These are phyloP conservation scores for Radiomyces spectabilis DNA, from an alignment of 192 early-diverging fungal genomes.

Conservation along the genomic window DNA sequence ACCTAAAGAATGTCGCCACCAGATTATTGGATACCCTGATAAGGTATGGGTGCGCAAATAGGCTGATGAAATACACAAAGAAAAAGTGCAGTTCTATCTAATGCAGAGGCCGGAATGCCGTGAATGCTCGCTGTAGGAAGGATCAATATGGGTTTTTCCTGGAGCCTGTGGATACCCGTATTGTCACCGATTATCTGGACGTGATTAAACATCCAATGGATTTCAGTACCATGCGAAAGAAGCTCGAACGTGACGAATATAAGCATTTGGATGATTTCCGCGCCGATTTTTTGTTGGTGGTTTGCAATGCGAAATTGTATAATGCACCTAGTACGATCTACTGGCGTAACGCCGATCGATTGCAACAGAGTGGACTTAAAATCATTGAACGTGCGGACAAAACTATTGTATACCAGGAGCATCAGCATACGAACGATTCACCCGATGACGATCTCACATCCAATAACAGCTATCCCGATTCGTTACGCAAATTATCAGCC, in stretches of 20 bases:
- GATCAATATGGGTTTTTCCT: constrained; percentile 84
- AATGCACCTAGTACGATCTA: constrained; percentile 79
- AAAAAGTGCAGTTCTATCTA: no score
- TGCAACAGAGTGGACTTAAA: constrained; percentile 58
- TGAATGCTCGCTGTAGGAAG: no score
- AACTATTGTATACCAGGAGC: no score
- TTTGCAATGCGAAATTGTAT: constrained; percentile 75
- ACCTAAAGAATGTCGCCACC: constrained; percentile 51
- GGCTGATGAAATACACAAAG: no score
- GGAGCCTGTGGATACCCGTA: constrained; percentile 71
- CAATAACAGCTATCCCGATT: no score
- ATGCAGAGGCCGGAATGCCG: no score
- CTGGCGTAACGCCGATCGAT: constrained; percentile 67
- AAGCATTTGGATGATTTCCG: constrained; percentile 60
- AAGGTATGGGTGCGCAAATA: constrained; percentile 53
- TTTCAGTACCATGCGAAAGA: constrained; percentile 79
- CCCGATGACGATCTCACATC: no score
- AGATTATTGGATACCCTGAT: constrained; percentile 59
- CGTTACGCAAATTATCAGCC: no score
- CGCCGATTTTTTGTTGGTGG: constrained; percentile 69
- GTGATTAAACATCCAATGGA: constrained; percentile 88
- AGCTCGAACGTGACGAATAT: constrained; percentile 57
- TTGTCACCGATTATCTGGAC: constrained; percentile 72
- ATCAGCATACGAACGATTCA: no score
- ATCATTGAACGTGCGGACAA: constrained; percentile 64